Base-by-base conservation (phyloP, 805 yeast genomes). In the Wickerhamiella shivajii region DNA sequence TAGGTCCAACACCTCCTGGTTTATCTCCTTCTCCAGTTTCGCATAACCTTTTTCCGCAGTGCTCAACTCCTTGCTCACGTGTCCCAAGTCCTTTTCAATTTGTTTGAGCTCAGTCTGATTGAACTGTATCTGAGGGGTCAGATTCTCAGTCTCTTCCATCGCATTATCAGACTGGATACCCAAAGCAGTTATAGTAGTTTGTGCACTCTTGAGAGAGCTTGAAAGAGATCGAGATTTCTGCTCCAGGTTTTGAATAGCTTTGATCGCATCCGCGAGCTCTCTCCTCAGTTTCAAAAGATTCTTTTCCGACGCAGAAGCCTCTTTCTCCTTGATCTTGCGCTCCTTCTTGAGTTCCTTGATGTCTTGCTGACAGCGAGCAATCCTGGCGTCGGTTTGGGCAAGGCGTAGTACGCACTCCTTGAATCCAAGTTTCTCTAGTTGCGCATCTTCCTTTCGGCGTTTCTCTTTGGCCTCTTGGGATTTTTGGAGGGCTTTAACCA, bases 1-100 rank as follows among this genome's bases (percentile, higher is more conserved):
- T 4, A 31, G 11, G 4, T 21, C 11, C n/a, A n/a, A n/a, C n/a
- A n/a, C n/a, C n/a, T n/a, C n/a, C n/a, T n/a, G n/a, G n/a, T n/a
- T n/a, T n/a, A n/a, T n/a, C n/a, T n/a, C n/a, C n/a, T n/a, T n/a
- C n/a, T n/a, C n/a, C n/a, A n/a, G n/a, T n/a, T n/a, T n/a, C n/a
- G n/a, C n/a, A 15, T n/a, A 31, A 2, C 21, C 29, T 4, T 18
- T 18, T 12, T 24, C 10, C 12, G 29, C 27, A 4, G 29, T 18
- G 13, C n/a, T 44, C 18, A 59, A 39, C 27, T 52, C 44, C 4
- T 40, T 13, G 32, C 51, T 47, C 1, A 56, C 45, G 13, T 18
- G 32, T 17, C 34, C 36, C 3, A 39, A 12, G 8, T 45, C 43
- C 5, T 44, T 42, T 1, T 27, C 36, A 2, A 33, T 33, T 15